Base-by-base conservation (phyloP, 805 yeast species). In the Debaryomyces tyrocola region DNA sequence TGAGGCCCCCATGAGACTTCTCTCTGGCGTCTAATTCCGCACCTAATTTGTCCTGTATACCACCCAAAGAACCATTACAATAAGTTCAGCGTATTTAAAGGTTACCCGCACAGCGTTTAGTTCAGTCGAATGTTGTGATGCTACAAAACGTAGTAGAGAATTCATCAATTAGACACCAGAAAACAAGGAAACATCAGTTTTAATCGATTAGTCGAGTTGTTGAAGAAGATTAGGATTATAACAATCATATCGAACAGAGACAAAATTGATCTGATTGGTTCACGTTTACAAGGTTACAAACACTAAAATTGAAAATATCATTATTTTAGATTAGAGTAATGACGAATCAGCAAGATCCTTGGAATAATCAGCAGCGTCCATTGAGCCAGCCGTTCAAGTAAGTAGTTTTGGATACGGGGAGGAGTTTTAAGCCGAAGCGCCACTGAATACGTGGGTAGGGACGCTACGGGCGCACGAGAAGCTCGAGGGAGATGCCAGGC, bases 371-470 rank as follows among this genome's bases (percentile, higher is more conserved):
- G 47, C 73, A 67, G 50, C 66, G 73, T 45, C 74, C 76, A 5
- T 57, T 72, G 43, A 69, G 70, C 33, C 77, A 68, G 55, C 69
- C 62, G 44, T 71, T 67, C 59, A 71, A 68, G 77, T 71, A 70
- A 55, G 75, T 70, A 51, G 10, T 24, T 24, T 31, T 31, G 34
- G 34, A 31, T 6, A 14, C 14, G 34, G 14, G 17, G 17, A 11
- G 17, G 14, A n/a, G 34, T n/a, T 8, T 17, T 24, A 5, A 2
- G 27, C 5, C 34, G 34, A 14, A 31, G 9, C 17, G 34, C 34
- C 34, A 9, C 10, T 2, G 14, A 31, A 6, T 3, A 31, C 4
- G 34, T 3, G 17, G 4, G 34, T n/a, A 31, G 17, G 17, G 34
- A 12, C 14, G 34, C 34, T n/a, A 31, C 7, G 17, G 34, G 34